These are phyloP conservation scores for Gossypium rotundifolium DNA, from an alignment of 345 rosid genomes.

Conservation along the genomic window DNA sequence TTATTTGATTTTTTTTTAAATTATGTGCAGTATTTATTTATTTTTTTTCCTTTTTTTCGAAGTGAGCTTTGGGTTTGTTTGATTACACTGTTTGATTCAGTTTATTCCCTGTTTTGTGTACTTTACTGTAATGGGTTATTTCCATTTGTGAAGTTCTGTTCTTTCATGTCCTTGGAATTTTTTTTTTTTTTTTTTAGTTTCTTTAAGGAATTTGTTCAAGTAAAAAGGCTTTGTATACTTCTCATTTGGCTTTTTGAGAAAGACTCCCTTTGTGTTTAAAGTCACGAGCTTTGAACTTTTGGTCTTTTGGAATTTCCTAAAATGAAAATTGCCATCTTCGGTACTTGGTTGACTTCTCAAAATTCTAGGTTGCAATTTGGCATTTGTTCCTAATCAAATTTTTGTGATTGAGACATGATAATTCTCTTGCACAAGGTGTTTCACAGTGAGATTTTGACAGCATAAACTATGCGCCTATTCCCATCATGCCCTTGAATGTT, in stretches of 20 bases:
- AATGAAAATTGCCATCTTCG: neutral
- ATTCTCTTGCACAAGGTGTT: neutral
- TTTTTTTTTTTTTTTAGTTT: neutral
- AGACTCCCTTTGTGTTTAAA: neutral
- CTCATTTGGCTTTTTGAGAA: neutral
- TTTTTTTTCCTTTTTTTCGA: neutral
- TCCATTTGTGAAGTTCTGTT: neutral
- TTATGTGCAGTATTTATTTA: neutral
- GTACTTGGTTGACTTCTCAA: neutral
- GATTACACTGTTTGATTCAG: conserved; percentile 22
- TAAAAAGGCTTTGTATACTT: neutral
- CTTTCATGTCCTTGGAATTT: neutral
- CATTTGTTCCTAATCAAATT: conserved; percentile 5
- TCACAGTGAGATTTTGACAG: neutral
- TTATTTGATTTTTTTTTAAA: neutral
- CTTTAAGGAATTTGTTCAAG: neutral
- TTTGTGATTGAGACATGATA: neutral
- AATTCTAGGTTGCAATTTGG: neutral
- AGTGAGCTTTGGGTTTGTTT: neutral
- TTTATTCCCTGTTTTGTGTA: neutral
- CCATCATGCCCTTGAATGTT: neutral
- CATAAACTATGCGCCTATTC: neutral
- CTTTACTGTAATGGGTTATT: neutral
- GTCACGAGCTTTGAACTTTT: neutral
- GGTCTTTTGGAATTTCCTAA: neutral